These are phyloP conservation scores for Pseudonitzschia multiseries DNA, from an alignment of 108 stramenopile genomes.

Conservation along the genomic window DNA sequence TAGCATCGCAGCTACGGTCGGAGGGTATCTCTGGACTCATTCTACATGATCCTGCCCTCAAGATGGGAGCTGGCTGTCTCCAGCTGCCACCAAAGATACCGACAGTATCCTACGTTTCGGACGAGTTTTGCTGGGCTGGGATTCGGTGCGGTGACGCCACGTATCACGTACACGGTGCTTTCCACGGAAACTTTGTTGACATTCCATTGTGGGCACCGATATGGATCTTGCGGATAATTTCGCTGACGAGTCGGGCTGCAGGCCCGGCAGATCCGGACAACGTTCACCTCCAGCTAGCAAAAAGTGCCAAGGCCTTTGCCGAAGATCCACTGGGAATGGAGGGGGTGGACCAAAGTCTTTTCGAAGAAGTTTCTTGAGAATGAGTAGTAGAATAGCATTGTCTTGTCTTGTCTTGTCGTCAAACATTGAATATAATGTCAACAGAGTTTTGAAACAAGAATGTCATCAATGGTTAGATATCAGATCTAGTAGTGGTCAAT, in stretches of 20 bases:
- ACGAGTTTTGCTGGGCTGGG: conserved; percentile 5
- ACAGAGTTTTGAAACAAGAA: too few species aligned
- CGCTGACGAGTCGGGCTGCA: neutral
- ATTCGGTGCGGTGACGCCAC: conserved; percentile 4
- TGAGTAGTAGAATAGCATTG: too few species aligned
- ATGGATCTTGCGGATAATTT: neutral
- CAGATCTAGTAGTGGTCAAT: too few species aligned
- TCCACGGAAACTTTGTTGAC: conserved; percentile 10
- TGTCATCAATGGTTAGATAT: too few species aligned
- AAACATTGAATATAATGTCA: too few species aligned
- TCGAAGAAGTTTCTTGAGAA: neutral
- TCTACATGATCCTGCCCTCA: conserved; percentile 7
- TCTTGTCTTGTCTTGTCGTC: too few species aligned
- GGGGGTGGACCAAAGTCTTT: neutral
- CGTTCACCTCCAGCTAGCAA: neutral
- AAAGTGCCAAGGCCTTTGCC: conserved; percentile 4
- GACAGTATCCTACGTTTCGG: neutral
- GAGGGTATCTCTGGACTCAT: neutral
- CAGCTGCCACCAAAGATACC: neutral
- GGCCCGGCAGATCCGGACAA: neutral
- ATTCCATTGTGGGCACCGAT: conserved; percentile 2
- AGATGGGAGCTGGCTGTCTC: neutral
- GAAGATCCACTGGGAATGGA: neutral
- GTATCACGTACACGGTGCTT: neutral
- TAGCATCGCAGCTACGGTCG: neutral